Evolutionary conservation across 768 basidiomycete genomes (phyloP).

Genomic region (Coprinopsis strossmayeri): DNA sequence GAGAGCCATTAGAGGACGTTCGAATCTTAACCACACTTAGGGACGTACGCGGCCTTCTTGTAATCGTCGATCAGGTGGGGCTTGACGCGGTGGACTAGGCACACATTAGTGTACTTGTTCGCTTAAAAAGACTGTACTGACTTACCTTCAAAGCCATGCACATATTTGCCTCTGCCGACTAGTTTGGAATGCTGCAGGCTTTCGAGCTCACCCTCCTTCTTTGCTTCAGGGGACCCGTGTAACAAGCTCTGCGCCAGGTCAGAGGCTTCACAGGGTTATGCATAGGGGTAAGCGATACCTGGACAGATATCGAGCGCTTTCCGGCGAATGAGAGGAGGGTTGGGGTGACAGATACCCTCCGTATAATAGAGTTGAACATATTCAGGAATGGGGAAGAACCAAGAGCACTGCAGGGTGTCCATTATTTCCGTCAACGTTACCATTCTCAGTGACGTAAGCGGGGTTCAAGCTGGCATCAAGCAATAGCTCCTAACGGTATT

Average conservation of each 20-base stretch:
- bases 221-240: constrained; percentile 91
- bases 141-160: constrained; percentile 86
- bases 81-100: constrained; percentile 76
- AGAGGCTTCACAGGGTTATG: constrained; percentile 10
- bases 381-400: constrained; percentile 11
- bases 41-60: constrained; percentile 76
- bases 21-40: neutral
- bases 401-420: no score
- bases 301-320: constrained; percentile 54
- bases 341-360: constrained; percentile 20
- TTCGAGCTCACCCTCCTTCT: constrained; percentile 72
- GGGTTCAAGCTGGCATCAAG: no score
- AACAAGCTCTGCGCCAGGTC: constrained; percentile 60
- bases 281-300: constrained; percentile 32
- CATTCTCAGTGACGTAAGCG: constrained; percentile 15
- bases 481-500: no score
- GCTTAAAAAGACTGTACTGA: constrained; percentile 6
- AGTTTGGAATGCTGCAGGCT: constrained; percentile 79
- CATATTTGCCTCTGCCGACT: constrained; percentile 90
- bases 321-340: constrained; percentile 19
- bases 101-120: constrained; percentile 9
- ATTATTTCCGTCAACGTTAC: no score
- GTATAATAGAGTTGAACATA: constrained; percentile 27
- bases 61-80: constrained; percentile 80
- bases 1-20: constrained; percentile 9